Evolutionary conservation across 352 stramenopile genomes (phyloP), one percentile per base, ranked within the genome.

Genomic region (Phytophthora macrochlamydospora): DNA sequence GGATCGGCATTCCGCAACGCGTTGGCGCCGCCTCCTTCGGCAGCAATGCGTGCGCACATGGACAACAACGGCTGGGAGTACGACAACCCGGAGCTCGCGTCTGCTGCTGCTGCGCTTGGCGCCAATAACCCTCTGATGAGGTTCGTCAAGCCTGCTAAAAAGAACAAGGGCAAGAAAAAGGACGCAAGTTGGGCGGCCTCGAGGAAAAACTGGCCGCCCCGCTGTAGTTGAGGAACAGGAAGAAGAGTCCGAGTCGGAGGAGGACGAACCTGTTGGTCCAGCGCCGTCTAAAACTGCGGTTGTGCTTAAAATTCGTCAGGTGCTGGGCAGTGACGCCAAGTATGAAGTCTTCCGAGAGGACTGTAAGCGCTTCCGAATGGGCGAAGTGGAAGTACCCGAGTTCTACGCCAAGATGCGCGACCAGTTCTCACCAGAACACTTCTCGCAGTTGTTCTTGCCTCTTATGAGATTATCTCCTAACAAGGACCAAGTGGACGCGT

Each of bases 301-400:
- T 8, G 82, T 94, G 51, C 76, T 94, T 18, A 86, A 90, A 67
- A 91, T 95, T 42, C 79, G 85, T 12, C 83, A 93, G 46, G 74
- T 84, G 8, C 73, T 95, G 2, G 88, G 88, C 35, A 92, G 76
- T 45, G 84, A 91, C 48, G 84, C 83, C 24, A 94, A 93, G 68
- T 95, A 94, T 59, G 85, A 94, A 45, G 79, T 92, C 2, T 94
- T 95, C 50, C 82, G 88, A 0, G 79, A 93, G 62, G 73, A 81
- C 30, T 95, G 88, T 67, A 89, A 85, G 57, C 70, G 81, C 24
- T 95, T 90, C 56, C 86, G 85, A 3, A 31, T 82, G 14, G 76
- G 69, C 0, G 78, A 92, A 31, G 62, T 65, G 18, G 81, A 91
- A 37, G 55, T 91, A n/a, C 73, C 85, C 4, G 71, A 75, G 12